Evolutionary conservation across 768 basidiomycete species (phyloP).

Genomic region (Suillus fuscotomentosus): DNA sequence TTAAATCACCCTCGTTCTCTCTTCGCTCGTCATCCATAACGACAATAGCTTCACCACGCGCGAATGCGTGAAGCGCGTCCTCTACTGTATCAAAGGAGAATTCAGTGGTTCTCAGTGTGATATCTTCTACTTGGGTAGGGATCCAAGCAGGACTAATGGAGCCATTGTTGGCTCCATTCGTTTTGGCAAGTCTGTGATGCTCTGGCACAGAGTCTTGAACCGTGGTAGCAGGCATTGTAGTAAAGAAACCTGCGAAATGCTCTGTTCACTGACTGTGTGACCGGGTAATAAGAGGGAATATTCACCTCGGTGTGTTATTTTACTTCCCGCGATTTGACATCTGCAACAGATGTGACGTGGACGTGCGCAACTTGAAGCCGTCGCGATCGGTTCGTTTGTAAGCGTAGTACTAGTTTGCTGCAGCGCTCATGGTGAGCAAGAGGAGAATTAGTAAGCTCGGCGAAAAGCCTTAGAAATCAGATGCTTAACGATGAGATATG

Average conservation of each 20-base stretch:
- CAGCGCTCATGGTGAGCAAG: background rate
- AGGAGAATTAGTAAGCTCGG: background rate
- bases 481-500: too few species aligned
- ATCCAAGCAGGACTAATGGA: conserved; percentile 14
- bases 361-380: background rate
- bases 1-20: conserved; percentile 97
- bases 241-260: background rate
- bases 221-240: background rate
- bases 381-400: background rate
- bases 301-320: background rate
- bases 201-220: background rate
- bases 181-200: background rate
- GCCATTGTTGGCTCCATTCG: background rate
- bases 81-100: conserved; percentile 82
- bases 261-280: background rate
- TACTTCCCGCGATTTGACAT: background rate
- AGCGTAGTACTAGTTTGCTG: background rate
- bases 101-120: conserved; percentile 19
- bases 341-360: background rate
- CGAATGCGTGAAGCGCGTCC: conserved; percentile 74
- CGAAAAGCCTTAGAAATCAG: background rate
- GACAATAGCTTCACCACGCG: conserved; percentile 84
- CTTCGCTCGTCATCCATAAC: conserved; percentile 97
- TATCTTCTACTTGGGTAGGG: conserved; percentile 20
- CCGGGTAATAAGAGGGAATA: background rate